These are phyloP conservation scores for Colletotrichum sp. DNA, from an alignment of 2,329 filamentous ascomycete genomes.

Conservation along the genomic window DNA sequence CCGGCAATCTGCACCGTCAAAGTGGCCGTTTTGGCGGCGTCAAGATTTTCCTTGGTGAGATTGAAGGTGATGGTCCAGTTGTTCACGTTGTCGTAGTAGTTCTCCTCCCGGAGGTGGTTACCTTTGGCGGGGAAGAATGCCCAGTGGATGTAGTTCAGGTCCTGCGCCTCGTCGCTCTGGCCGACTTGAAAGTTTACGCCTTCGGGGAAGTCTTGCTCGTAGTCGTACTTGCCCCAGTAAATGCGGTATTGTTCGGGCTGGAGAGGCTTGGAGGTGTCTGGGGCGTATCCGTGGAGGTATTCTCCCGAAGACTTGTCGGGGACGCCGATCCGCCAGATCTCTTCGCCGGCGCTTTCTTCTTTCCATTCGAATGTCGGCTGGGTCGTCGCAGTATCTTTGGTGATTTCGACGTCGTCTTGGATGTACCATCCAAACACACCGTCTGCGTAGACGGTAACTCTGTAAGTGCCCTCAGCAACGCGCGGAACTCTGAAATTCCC, in stretches of 20 bases:
- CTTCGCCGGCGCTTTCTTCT: constrained; percentile 59
- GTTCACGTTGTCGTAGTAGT: constrained; percentile 54
- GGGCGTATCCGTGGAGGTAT: constrained; percentile 61
- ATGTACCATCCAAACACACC: constrained; percentile 65
- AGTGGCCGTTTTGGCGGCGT: constrained; percentile 56
- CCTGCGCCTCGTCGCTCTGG: constrained; percentile 48
- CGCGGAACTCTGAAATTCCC: constrained; percentile 57
- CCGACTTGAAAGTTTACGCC: constrained; percentile 65
- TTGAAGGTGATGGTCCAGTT: constrained; percentile 66
- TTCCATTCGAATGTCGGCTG: constrained; percentile 49
- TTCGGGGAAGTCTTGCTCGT: constrained; percentile 60
- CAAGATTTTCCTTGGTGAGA: constrained; percentile 43
- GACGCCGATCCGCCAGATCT: constrained; percentile 66
- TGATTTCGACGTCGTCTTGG: constrained; percentile 54
- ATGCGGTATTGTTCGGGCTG: constrained; percentile 63
- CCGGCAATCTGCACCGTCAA: constrained; percentile 68
- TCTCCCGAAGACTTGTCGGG: constrained; percentile 68
- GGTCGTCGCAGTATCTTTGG: constrained; percentile 39
- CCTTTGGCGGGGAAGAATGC: constrained; percentile 63
- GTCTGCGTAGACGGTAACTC: constrained; percentile 66
- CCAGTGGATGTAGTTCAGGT: constrained; percentile 72
- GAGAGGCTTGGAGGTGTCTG: constrained; percentile 51
- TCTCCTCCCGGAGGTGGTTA: constrained; percentile 48
- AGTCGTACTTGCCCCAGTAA: constrained; percentile 68
- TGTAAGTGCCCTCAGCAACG: constrained; percentile 63